phyloP scores from a whole-genome alignment of 306 rosid species.

The Casuarina cunninghamiana region DNA sequence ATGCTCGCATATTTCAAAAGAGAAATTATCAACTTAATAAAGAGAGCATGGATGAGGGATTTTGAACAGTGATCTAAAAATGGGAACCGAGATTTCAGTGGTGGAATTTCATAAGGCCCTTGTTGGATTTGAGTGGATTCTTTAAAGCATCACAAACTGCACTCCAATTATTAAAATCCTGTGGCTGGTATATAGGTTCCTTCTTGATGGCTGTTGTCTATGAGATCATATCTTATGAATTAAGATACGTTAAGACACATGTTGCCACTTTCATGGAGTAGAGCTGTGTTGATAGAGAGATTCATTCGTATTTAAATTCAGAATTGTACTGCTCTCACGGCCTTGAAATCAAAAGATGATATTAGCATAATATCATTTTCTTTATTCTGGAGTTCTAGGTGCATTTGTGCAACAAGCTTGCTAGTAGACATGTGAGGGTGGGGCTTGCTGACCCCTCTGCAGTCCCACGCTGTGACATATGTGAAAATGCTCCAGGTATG shows the following conservation, averaged over 20 bases:
- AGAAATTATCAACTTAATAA: not conserved
- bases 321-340: not conserved
- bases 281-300: slow-evolving; percentile 11
- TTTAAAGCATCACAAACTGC: not conserved
- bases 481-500: slow-evolving; percentile 76
- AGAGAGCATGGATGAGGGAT: not conserved
- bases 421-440: slow-evolving; percentile 71
- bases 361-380: slow-evolving; percentile 11
- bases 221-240: not conserved
- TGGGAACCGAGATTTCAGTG: not conserved
- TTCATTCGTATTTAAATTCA: slow-evolving; percentile 14
- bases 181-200: not conserved
- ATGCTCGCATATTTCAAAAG: not conserved
- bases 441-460: slow-evolving; percentile 65
- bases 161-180: slow-evolving; percentile 1
- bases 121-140: not conserved
- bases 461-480: slow-evolving; percentile 69
- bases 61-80: not conserved
- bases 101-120: not conserved
- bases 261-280: not conserved
- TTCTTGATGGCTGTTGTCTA: not conserved
- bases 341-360: slow-evolving; percentile 3
- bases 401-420: slow-evolving; percentile 75
- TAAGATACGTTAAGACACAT: not conserved
- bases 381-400: slow-evolving; percentile 47